Evolutionary conservation across 768 basidiomycete genomes (phyloP), one percentile per base, ranked within the genome.

Genomic region (Boletus reticuloceps): DNA sequence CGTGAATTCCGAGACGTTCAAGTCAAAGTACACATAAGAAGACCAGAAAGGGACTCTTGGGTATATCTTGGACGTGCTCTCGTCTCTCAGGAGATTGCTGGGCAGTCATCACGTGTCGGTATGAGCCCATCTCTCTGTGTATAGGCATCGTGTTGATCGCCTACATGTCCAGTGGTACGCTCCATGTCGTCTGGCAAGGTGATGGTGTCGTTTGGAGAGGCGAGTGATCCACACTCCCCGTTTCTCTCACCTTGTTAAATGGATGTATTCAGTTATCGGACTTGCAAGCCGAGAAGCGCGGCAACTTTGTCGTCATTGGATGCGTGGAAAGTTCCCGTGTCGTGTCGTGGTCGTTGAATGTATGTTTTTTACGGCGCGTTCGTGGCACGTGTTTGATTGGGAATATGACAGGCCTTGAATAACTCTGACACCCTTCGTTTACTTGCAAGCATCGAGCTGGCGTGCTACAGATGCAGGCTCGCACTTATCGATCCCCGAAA

Each of bases 331-430:
- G 83, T 20, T 67, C 77, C 39, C 82, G 80, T 40, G 90, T 93
- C 39, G 76, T 92, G 32, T 92, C 91, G 14, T 93, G 90, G 89
- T 92, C 91, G 31, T 68, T 92, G 55, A 91, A 92, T 64, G 90
- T 90, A 62, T 53, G 84, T 42, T 53, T 38, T 42, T 56, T n/a
- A 42, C 43, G 27, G 50, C 51, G 46, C 32, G 39, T 57, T 46
- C 38, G 42, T 40, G 41, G 12, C 41, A 46, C 31, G 45, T 51
- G 40, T 34, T 58, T 64, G 57, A 62, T 43, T 50, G 37, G 44
- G 37, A 39, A 44, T 60, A 43, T 57, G 39, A 41, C 58, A 93
- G 90, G 89, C 91, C 2, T 70, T 90, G 58, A 93, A 90, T 65
- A 86, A 88, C 64, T 83, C 89, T 9, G 90, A 93, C 66, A 92